Evolutionary conservation across 805 yeast species (phyloP).

Genomic region (Pichia exigua): DNA sequence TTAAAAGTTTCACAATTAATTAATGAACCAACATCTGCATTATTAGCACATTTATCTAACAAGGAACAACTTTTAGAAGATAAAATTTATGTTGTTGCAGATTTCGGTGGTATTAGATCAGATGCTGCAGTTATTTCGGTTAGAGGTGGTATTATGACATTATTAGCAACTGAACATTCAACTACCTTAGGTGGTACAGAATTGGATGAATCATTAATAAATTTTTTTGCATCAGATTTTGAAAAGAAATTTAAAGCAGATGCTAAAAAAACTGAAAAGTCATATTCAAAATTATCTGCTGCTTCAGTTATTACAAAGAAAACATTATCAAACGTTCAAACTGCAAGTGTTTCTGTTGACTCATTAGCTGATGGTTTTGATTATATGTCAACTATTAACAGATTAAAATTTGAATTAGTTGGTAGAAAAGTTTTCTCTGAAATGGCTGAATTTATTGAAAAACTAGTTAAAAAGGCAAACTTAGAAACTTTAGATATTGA

Average conservation of each 20-base stretch:
- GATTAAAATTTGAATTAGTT: conserved; percentile 86
- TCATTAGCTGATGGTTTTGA: conserved; percentile 91
- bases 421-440: conserved; percentile 71
- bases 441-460: conserved; percentile 70
- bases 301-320: conserved; percentile 81
- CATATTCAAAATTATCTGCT: conserved; percentile 79
- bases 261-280: conserved; percentile 74
- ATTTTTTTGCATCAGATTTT: conserved; percentile 87
- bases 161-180: conserved; percentile 79
- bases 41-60: conserved; percentile 66
- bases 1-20: conserved; percentile 78
- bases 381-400: conserved; percentile 86
- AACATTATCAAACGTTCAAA: conserved; percentile 82
- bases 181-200: conserved; percentile 79
- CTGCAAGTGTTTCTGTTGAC: conserved; percentile 89
- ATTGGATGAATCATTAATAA: conserved; percentile 73
- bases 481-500: conserved; percentile 80
- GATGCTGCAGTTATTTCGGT: conserved; percentile 92
- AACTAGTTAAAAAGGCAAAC: conserved; percentile 71
- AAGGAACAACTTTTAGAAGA: conserved; percentile 48
- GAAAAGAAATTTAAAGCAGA: conserved; percentile 78
- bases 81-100: conserved; percentile 84
- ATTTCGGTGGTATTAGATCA: conserved; percentile 92
- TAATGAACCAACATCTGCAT: conserved; percentile 88
- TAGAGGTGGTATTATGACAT: conserved; percentile 89